Evolutionary conservation across 2,329 filamentous ascomycete species (phyloP).

Genomic region (Gnomoniopsis sp.): DNA sequence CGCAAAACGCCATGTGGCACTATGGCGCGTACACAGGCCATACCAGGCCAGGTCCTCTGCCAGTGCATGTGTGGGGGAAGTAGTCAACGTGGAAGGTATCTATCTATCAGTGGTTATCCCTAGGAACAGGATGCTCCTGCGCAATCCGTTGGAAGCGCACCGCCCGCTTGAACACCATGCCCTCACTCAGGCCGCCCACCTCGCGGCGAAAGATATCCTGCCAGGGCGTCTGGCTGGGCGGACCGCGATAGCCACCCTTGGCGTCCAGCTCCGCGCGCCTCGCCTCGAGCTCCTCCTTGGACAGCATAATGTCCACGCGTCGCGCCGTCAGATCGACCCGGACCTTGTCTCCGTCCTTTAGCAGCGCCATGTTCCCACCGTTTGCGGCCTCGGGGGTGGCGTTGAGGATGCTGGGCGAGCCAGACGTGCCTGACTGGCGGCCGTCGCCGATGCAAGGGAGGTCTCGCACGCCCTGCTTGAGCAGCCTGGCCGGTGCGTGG

Average conservation of each 20-base stretch:
- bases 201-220: slow-evolving; percentile 47
- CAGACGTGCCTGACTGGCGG: slow-evolving; percentile 52
- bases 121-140: slow-evolving; percentile 35
- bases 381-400: slow-evolving; percentile 52
- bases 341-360: slow-evolving; percentile 46
- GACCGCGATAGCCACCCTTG: slow-evolving; percentile 33
- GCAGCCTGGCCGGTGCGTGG: slow-evolving; percentile 41
- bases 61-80: neutral
- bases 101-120: slow-evolving; percentile 45
- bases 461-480: slow-evolving; percentile 42
- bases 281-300: slow-evolving; percentile 32
- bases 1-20: neutral
- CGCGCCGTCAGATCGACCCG: slow-evolving; percentile 47
- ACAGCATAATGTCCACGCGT: slow-evolving; percentile 44
- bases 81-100: neutral
- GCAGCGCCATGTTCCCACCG: slow-evolving; percentile 49
- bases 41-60: neutral
- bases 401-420: slow-evolving; percentile 53
- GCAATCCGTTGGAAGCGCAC: slow-evolving; percentile 44
- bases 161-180: slow-evolving; percentile 44
- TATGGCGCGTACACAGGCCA: neutral
- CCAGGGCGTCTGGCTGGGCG: slow-evolving; percentile 46
- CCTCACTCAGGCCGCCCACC: slow-evolving; percentile 40
- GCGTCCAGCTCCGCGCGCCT: slow-evolving; percentile 35
- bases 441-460: slow-evolving; percentile 53